These are phyloP conservation scores for Pythium apleroticum DNA, from an alignment of 352 stramenopile genomes.

Conservation along the genomic window DNA sequence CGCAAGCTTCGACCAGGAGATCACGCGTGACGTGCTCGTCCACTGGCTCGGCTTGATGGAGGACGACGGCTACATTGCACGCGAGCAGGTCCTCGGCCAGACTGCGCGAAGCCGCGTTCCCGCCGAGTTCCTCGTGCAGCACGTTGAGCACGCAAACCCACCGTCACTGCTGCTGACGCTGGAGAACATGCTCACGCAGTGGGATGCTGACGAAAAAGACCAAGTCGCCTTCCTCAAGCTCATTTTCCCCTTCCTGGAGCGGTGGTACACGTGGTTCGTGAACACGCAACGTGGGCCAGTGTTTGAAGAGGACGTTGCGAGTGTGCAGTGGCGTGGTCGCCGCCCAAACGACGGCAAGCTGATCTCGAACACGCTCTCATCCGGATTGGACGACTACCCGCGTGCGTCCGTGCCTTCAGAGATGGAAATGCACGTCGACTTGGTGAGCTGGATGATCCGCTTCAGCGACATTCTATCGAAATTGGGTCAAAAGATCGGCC, in stretches of 20 bases:
- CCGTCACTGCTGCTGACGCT: slow-evolving; percentile 87
- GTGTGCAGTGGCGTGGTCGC: slow-evolving; percentile 84
- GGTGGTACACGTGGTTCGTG: slow-evolving; percentile 79
- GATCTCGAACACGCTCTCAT: slow-evolving; percentile 91
- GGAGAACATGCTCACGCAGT: slow-evolving; percentile 65
- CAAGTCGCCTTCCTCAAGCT: slow-evolving; percentile 36
- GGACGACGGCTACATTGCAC: slow-evolving; percentile 88
- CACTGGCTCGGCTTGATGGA: slow-evolving; percentile 91
- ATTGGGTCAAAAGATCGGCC: slow-evolving; percentile 39
- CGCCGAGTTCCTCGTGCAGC: slow-evolving; percentile 89
- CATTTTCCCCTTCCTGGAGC: slow-evolving; percentile 70
- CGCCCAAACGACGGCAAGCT: slow-evolving; percentile 68
- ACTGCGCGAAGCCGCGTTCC: slow-evolving; percentile 77
- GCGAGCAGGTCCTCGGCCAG: slow-evolving; percentile 89
- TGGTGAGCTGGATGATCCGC: slow-evolving; percentile 90
- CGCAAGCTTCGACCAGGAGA: slow-evolving; percentile 61
- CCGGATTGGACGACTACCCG: slow-evolving; percentile 93
- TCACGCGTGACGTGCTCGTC: slow-evolving; percentile 78
- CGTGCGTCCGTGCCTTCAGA: slow-evolving; percentile 65
- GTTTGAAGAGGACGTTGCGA: slow-evolving; percentile 29
- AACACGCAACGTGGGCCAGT: slow-evolving; percentile 56
- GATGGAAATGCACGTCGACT: slow-evolving; percentile 89
- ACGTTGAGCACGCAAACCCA: slow-evolving; percentile 91
- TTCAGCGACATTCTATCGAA: slow-evolving; percentile 55
- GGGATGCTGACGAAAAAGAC: slow-evolving; percentile 17